Percentiles rank a stretch among this genome's conserved stretches.
These are phyloP conservation scores for Purpureocillium takamizusanense DNA, from an alignment of 2,329 filamentous ascomycete species.

Conservation along the genomic window DNA sequence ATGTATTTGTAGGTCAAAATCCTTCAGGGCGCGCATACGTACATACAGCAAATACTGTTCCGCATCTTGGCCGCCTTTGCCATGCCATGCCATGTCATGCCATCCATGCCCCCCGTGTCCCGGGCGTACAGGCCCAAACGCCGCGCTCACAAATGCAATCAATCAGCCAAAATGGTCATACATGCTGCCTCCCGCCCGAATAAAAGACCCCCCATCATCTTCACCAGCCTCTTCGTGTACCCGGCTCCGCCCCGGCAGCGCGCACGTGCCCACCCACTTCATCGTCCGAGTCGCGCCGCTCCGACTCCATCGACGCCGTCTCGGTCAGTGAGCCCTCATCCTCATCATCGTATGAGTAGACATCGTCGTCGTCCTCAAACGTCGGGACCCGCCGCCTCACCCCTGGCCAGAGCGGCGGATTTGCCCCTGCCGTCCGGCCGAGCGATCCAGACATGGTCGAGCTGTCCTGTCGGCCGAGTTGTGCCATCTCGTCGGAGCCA, in stretches of 20 bases:
- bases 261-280: slow-evolving; percentile 4
- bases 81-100: no score
- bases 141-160: slow-evolving; percentile 1
- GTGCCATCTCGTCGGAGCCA: slow-evolving; percentile 2
- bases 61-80: no score
- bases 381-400: slow-evolving; percentile 20
- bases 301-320: slow-evolving; percentile 17
- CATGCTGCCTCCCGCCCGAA: not conserved
- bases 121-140: not conserved
- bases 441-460: slow-evolving; percentile 8
- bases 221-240: not conserved
- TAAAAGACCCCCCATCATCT: no score
- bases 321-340: slow-evolving; percentile 14
- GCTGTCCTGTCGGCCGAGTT: slow-evolving; percentile 12
- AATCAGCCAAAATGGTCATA: not conserved
- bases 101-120: not conserved
- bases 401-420: slow-evolving; percentile 35
- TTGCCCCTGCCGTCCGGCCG: slow-evolving; percentile 6
- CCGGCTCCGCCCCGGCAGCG: not conserved
- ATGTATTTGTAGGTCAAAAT: no score
- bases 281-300: slow-evolving; percentile 16
- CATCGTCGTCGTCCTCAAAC: slow-evolving; percentile 26
- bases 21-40: no score
- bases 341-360: slow-evolving; percentile 15
- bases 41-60: no score